These are phyloP conservation scores for Fusarium neocosmosporiellum DNA, from an alignment of 2,329 filamentous ascomycete species.

Conservation along the genomic window DNA sequence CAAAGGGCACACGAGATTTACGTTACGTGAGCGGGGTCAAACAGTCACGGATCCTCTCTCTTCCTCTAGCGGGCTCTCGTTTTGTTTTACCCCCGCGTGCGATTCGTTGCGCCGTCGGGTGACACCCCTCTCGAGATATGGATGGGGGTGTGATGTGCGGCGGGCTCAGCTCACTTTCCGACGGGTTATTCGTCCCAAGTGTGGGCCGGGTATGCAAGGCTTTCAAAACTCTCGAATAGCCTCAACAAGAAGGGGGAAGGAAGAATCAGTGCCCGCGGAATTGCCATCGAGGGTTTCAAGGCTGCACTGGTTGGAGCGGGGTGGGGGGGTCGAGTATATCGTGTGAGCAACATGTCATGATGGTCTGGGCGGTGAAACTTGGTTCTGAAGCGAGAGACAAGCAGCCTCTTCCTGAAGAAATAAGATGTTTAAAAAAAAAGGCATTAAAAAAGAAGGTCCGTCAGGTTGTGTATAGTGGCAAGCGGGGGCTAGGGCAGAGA, in stretches of 20 bases:
- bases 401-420: background rate
- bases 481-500: background rate
- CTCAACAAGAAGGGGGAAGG: background rate
- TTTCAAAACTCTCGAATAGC: background rate
- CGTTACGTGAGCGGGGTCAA: slow-evolving; percentile 31
- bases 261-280: background rate
- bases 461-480: background rate
- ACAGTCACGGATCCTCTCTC: background rate
- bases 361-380: slow-evolving; percentile 20
- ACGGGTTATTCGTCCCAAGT: background rate
- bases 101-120: slow-evolving; percentile 31
- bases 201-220: background rate
- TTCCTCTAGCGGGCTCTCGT: slow-evolving; percentile 27
- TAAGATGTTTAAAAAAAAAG: background rate
- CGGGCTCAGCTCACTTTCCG: background rate
- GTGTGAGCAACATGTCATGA: slow-evolving; percentile 36
- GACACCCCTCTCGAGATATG: background rate
- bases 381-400: background rate
- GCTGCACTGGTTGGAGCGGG: slow-evolving; percentile 7
- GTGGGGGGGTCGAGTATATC: slow-evolving; percentile 16
- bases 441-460: background rate
- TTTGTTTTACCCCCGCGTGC: slow-evolving; percentile 38
- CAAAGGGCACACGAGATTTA: slow-evolving; percentile 25
- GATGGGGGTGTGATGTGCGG: background rate
- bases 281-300: too few species aligned